Evolutionary conservation across 2,329 filamentous ascomycete species (phyloP).

Genomic region (Eutypa lata): DNA sequence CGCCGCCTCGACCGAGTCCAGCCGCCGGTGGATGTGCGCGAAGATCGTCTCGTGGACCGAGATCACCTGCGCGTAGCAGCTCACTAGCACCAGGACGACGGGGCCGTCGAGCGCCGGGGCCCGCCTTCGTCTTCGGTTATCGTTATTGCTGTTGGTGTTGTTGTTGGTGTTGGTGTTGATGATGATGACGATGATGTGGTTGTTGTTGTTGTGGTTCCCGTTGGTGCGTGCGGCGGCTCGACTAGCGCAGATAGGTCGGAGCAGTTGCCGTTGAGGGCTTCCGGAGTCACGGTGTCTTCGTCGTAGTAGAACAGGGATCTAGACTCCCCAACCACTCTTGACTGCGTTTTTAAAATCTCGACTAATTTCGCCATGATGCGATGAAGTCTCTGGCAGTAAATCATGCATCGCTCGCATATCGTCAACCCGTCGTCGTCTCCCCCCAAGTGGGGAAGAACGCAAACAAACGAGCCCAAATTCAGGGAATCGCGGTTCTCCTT

Average conservation of each 20-base stretch:
- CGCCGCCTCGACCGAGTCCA: conserved; percentile 2
- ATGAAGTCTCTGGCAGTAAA: not conserved
- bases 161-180: too few relatives aligned
- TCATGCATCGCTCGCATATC: not conserved
- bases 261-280: not conserved
- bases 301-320: not conserved
- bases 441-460: conserved; percentile 4
- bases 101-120: conserved; percentile 4
- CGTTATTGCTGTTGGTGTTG: too few relatives aligned
- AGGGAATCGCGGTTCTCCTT: conserved; percentile 2
- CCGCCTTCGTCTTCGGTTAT: not conserved
- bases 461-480: conserved; percentile 8
- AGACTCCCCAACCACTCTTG: too few relatives aligned
- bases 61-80: conserved; percentile 17
- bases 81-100: conserved; percentile 12
- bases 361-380: not conserved
- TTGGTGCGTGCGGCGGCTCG: too few relatives aligned
- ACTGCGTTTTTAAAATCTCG: too few relatives aligned
- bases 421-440: not conserved
- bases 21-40: conserved; percentile 7
- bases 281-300: not conserved
- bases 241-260: too few relatives aligned
- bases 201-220: too few relatives aligned
- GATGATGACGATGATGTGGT: too few relatives aligned
- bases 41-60: conserved; percentile 13